Percentiles rank a stretch among this genome's conserved stretches.
These are phyloP conservation scores for Lipomyces oligophaga DNA, from an alignment of 805 yeast genomes.

Conservation along the genomic window DNA sequence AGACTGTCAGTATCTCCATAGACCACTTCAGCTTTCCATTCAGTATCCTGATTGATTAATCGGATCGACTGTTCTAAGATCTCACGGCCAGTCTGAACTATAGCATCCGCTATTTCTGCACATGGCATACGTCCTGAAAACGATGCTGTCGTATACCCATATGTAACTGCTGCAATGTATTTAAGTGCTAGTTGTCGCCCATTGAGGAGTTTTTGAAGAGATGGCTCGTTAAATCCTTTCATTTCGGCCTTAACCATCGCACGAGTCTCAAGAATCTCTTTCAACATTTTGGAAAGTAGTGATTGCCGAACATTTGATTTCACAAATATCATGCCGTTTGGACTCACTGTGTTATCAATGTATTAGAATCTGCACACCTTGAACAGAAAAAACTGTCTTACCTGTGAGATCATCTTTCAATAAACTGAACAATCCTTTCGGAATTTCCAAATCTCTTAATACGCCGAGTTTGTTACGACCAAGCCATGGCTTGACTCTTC, in stretches of 20 bases:
- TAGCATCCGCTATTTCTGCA: constrained; percentile 89
- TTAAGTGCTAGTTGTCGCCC: constrained; percentile 84
- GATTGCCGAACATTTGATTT: constrained; percentile 65
- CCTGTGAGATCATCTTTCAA: constrained; percentile 50
- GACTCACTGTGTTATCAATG: constrained; percentile 48
- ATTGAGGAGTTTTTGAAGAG: constrained; percentile 51
- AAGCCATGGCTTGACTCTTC: constrained; percentile 36
- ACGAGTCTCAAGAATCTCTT: constrained; percentile 76
- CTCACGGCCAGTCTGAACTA: constrained; percentile 88
- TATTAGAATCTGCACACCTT: too few relatives aligned
- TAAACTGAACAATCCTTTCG: constrained; percentile 54
- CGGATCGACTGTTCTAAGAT: constrained; percentile 61
- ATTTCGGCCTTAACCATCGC: constrained; percentile 74
- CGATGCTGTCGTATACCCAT: constrained; percentile 92
- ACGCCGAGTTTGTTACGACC: constrained; percentile 41
- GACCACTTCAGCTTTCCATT: constrained; percentile 87
- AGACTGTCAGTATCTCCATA: constrained; percentile 96
- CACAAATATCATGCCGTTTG: constrained; percentile 82
- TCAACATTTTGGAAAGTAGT: constrained; percentile 73
- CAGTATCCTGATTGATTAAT: constrained; percentile 53
- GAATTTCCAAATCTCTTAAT: constrained; percentile 44
- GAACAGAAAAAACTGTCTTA: background rate
- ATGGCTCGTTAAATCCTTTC: constrained; percentile 40
- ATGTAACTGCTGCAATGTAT: constrained; percentile 89
- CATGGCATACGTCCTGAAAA: constrained; percentile 98